Base-by-base conservation (phyloP, 2,329 filamentous ascomycete genomes). In the Verticillium zaregamsianum region DNA sequence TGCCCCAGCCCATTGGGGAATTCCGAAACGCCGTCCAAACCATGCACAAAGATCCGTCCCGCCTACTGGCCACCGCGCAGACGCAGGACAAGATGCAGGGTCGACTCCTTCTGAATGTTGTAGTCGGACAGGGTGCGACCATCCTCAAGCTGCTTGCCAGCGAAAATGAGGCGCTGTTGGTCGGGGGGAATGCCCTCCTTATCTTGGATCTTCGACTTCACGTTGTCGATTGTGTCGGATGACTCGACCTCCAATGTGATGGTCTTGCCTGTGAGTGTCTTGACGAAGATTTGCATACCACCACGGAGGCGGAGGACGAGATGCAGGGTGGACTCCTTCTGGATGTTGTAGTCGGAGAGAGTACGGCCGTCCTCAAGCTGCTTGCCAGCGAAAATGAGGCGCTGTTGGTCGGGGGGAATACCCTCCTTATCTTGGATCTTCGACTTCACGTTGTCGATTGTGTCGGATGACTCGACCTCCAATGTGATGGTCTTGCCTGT, bases 401-500 rank as follows among this genome's bases (percentile, higher is more conserved):
- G 28, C 28, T 28, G 28, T 28, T 28, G 28, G 28, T 28, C 28
- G 28, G 28, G 28, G 4, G 28, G 28, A 5, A 28, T 28, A 5
- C 28, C 28, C 28, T 28, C 28, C 28, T 28, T 28, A 5, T 28
- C 28, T 5, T 28, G 28, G 28, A 28, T 28, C 28, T 28, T 28
- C 3, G 28, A 28, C 28, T 28, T 28, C 5, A 28, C 28, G 28
- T 28, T 28, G 28, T 28, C 28, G 28, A 28, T 28, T 1, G 28
- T 28, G 28, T 28, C 28, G 28, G 28, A 28, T 5, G 28, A 28
- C 5, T 96, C 92, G 1, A 96, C 92, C 80, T 96, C 92, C 2
- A 96, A 82, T 7, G 93, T 96, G 74, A 96, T 96, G 59, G 93
- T 97, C 85, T 93, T 93, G 73, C 93, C 90, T n/a, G 86, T 89